Evolutionary conservation across 768 basidiomycete species (phyloP).

Genomic region (Cystofilobasidium macerans): DNA sequence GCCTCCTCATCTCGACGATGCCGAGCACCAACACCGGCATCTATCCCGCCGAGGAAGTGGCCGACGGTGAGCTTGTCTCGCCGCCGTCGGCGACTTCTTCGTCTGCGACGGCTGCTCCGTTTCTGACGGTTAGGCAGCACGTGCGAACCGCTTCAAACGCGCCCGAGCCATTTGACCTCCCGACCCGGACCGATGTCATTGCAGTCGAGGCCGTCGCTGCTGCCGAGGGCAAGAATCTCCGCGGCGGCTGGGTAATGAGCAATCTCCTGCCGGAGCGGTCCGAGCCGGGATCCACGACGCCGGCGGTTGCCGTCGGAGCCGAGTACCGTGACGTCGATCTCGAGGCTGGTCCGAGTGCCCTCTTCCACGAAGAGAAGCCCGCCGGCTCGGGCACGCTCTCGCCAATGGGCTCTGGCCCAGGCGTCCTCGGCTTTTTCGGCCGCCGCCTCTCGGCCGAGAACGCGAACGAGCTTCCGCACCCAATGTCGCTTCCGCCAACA

Average conservation of each 20-base stretch:
- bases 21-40: conserved; percentile 12
- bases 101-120: neutral
- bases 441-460: neutral
- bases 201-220: conserved; percentile 37
- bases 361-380: conserved; percentile 27
- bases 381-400: neutral
- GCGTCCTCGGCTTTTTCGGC: conserved; percentile 8
- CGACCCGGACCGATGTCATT: conserved; percentile 39
- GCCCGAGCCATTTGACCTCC: conserved; percentile 35
- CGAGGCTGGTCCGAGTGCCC: conserved; percentile 35
- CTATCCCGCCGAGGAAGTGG: neutral
- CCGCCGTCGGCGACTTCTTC: conserved; percentile 3
- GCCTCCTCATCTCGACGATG: conserved; percentile 4
- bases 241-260: conserved; percentile 40
- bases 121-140: neutral
- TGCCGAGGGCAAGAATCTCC: conserved; percentile 35
- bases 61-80: neutral
- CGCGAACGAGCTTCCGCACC: conserved; percentile 8
- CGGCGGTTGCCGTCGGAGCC: neutral
- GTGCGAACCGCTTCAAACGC: conserved; percentile 9
- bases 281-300: conserved; percentile 4
- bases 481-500: conserved; percentile 25
- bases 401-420: neutral
- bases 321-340: conserved; percentile 35
- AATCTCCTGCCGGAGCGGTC: conserved; percentile 9